Evolutionary conservation across 257 asterid species (phyloP).

Genomic region (Fraxinus pennsylvanica): DNA sequence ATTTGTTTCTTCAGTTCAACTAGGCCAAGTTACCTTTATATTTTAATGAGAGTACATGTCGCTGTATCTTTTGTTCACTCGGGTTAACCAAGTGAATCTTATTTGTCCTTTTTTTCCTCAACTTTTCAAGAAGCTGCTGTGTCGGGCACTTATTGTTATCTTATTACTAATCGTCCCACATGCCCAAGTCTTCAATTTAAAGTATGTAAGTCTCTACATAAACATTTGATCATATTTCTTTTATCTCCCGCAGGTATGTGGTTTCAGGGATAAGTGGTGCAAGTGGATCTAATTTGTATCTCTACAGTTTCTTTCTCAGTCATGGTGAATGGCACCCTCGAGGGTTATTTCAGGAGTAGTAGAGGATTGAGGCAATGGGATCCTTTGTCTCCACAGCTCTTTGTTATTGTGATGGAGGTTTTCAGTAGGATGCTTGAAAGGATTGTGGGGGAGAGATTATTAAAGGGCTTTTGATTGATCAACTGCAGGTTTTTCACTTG

Average conservation of each 20-base stretch:
- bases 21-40: neutral
- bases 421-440: too few relatives aligned
- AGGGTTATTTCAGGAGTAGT: too few relatives aligned
- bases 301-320: too few relatives aligned
- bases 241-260: slow-evolving; percentile 55
- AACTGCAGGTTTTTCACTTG: too few relatives aligned
- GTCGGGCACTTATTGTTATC: neutral
- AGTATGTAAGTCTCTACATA: neutral
- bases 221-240: slow-evolving; percentile 12
- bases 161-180: neutral
- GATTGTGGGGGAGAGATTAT: too few relatives aligned
- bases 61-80: neutral
- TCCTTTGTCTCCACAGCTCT: too few relatives aligned
- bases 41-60: neutral
- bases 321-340: too few relatives aligned
- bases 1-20: neutral
- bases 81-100: neutral
- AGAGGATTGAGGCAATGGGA: too few relatives aligned
- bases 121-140: neutral
- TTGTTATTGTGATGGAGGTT: too few relatives aligned
- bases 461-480: too few relatives aligned
- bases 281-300: too few relatives aligned
- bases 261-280: too few relatives aligned
- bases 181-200: neutral
- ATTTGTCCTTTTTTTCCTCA: neutral